Conservation (phyloP, 148 eudicot genomes). For the Fallopia convolvulus region DNA sequence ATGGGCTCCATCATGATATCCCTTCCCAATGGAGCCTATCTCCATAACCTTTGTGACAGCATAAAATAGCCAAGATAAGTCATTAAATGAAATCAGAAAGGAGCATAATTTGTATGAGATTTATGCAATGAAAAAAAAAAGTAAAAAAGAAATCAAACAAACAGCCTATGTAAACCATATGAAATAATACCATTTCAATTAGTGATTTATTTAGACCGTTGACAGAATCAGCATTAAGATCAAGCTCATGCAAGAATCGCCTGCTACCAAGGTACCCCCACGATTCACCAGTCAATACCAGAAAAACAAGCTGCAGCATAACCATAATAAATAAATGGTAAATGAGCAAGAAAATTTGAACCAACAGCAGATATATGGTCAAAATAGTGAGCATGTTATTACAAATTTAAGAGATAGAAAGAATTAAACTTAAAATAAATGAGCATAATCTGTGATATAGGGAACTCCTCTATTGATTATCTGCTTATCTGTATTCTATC, state of each 20-base stretch:
- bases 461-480: not conserved
- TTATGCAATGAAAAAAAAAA: not conserved
- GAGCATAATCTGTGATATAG: not conserved
- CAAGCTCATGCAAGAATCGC: slow-evolving; percentile 81
- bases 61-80: slow-evolving; percentile 8
- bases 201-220: slow-evolving; percentile 57
- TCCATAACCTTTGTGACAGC: slow-evolving; percentile 61
- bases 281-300: slow-evolving; percentile 86
- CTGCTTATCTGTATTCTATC: not conserved
- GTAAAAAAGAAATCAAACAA: not conserved
- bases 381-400: not conserved
- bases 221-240: slow-evolving; percentile 53
- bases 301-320: slow-evolving; percentile 63
- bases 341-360: not conserved
- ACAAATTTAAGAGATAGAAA: not conserved
- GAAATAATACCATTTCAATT: slow-evolving; percentile 55
- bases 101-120: not conserved
- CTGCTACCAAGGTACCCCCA: slow-evolving; percentile 99
- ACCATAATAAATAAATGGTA: not conserved
- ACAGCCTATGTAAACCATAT: not conserved
- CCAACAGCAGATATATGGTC: not conserved
- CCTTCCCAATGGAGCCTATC: slow-evolving; percentile 90
- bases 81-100: not conserved
- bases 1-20: slow-evolving; percentile 41
- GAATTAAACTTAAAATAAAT: not conserved